Base-by-base conservation (phyloP, 129 eudicot genomes). In the Artemisia annua region DNA sequence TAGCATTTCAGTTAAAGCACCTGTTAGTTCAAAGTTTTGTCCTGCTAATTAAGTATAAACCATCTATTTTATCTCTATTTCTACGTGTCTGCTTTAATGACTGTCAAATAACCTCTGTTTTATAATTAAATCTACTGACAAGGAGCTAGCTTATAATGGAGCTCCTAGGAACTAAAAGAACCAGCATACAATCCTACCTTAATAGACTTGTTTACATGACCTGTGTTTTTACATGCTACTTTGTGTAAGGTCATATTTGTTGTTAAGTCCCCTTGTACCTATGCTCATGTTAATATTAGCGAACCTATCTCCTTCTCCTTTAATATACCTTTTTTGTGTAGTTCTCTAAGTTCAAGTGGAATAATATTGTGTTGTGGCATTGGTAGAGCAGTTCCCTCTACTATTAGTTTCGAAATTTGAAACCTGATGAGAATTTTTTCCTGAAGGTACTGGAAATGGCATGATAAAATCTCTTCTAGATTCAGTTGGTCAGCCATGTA, bases 401-500 rank as follows among this genome's bases (percentile, higher is more conserved):
- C 16, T 24, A 11, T 48, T 48, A 14, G 30, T n/a, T 14, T 11
- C 0, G 7, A 48, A 69, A 15, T 8, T 63, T 69, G 1, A 26
- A 22, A 73, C 30, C 51, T 19, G 19, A 39, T 6, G 44, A 39
- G 9, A 52, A 57, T 20, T 70, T 67, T n/a, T 43, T 73, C 30
- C 16, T 63, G 57, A 76, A 93, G 98, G 98, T 69, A 93, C 98
- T 59, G 96, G 96, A 72, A 90, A 94, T 81, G 98, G 98, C 67
- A 88, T 94, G 98, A 90, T 75, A 72, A 94, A 90, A 80, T 90
- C 98, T 52, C 95, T 94, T 77, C 81, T 93, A 46, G 91, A 93
- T 86, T 84, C 91, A 0, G 95, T 83, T 84, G 96, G 97, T 76
- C 77, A 85, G 70, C 96, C 98, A 19, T 94, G 96, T 90, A 75